These are phyloP conservation scores for Davidsoniella neocaledoniae DNA, from an alignment of 2,329 filamentous ascomycete genomes.

Conservation along the genomic window DNA sequence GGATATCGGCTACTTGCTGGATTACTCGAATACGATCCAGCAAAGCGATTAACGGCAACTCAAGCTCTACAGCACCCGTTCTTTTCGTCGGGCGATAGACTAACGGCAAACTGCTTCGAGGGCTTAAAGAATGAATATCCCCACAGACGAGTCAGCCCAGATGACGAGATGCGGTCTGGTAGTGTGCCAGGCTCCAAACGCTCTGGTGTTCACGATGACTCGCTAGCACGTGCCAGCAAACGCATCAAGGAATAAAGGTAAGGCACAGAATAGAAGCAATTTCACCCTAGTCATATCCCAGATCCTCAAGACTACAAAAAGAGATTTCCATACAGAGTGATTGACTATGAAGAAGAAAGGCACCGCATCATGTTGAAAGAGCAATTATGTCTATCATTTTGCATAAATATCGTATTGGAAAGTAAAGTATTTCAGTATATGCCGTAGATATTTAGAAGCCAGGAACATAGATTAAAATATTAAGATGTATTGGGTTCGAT, in stretches of 20 bases:
- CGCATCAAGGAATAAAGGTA: constrained; percentile 36
- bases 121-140: constrained; percentile 81
- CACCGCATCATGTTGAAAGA: too few relatives aligned
- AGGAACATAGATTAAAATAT: too few relatives aligned
- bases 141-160: constrained; percentile 73
- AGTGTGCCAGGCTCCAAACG: constrained; percentile 84
- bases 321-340: too few relatives aligned
- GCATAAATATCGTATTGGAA: too few relatives aligned
- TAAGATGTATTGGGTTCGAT: too few relatives aligned
- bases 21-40: constrained; percentile 83
- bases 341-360: too few relatives aligned
- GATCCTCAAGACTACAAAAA: not conserved
- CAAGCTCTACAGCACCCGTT: constrained; percentile 83
- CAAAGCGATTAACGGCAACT: constrained; percentile 71
- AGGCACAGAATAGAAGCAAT: not conserved
- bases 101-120: constrained; percentile 77
- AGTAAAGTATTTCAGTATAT: too few relatives aligned
- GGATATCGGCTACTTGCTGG: constrained; percentile 69
- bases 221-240: constrained; percentile 45
- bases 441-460: too few relatives aligned
- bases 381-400: too few relatives aligned
- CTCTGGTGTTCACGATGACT: constrained; percentile 69
- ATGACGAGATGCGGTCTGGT: constrained; percentile 85
- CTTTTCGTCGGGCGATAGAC: constrained; percentile 57
- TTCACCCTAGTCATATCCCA: too few relatives aligned